Evolutionary conservation across 108 stramenopile species (phyloP).

Genomic region (Seminavis robusta): DNA sequence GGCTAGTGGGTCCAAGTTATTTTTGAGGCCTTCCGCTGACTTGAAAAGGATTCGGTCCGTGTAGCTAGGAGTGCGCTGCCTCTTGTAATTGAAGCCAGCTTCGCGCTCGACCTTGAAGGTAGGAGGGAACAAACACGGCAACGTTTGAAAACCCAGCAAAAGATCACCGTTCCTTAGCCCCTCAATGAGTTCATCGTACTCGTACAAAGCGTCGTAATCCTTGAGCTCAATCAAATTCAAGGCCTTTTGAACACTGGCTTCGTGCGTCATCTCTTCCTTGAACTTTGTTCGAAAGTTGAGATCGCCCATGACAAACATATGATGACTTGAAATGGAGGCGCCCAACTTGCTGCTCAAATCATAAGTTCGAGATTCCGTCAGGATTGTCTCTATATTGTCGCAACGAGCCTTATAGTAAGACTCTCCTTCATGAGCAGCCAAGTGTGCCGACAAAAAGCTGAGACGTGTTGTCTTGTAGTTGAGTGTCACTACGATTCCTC

Average conservation of each 20-base stretch:
- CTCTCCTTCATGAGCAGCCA: constrained; percentile 44
- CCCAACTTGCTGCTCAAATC: constrained; percentile 32
- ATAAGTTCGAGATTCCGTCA: constrained; percentile 21
- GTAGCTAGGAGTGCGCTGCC: constrained; percentile 60
- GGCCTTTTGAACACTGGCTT: constrained; percentile 21
- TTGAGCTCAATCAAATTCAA: constrained; percentile 17
- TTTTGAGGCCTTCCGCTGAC: constrained; percentile 34
- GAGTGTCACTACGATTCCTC: constrained; percentile 46
- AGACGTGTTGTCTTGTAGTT: constrained; percentile 28
- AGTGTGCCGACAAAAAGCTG: constrained; percentile 35
- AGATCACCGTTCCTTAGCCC: constrained; percentile 33
- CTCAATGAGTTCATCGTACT: constrained; percentile 30
- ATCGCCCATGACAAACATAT: constrained; percentile 50
- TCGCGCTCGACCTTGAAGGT: constrained; percentile 64
- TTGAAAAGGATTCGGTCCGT: constrained; percentile 72
- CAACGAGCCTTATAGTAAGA: constrained; percentile 26
- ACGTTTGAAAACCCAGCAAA: constrained; percentile 31
- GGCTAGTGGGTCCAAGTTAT: constrained; percentile 36
- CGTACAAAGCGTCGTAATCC: constrained; percentile 28
- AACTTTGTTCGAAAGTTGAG: constrained; percentile 43
- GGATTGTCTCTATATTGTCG: constrained; percentile 20
- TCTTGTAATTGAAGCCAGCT: constrained; percentile 43
- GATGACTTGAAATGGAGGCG: constrained; percentile 37
- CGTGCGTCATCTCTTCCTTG: constrained; percentile 24
- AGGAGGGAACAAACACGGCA: constrained; percentile 59